A percentile compares a stretch with the other conserved stretches of the same genome.
phyloP scores from a whole-genome alignment of 2,329 filamentous ascomycete genomes.

The Botrytis byssoidea region DNA sequence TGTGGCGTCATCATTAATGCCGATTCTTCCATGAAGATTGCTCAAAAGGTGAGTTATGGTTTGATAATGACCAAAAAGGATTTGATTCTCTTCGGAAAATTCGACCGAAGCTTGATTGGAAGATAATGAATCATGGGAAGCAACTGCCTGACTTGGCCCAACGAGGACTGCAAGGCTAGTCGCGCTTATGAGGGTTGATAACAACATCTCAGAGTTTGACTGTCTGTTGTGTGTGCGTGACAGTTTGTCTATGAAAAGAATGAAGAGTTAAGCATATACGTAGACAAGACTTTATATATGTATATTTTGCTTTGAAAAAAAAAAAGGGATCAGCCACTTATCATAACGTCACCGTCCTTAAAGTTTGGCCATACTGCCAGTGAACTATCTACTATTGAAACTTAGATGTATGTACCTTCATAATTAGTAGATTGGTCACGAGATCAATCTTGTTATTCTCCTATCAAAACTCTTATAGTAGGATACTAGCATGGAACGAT shows the following conservation, averaged over 20 bases:
- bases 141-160: not conserved
- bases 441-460: not conserved
- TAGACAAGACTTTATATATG: not conserved
- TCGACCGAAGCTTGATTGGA: not conserved
- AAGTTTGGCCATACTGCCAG: not conserved
- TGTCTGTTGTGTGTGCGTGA: not conserved
- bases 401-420: no score
- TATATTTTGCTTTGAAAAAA: not conserved
- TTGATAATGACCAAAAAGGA: conserved; percentile 8
- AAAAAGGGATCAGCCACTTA: not conserved
- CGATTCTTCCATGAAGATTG: conserved; percentile 20
- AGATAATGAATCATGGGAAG: not conserved
- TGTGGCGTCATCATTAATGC: conserved; percentile 14
- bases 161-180: not conserved
- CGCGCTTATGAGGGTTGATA: not conserved
- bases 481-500: not conserved
- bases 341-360: not conserved
- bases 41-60: conserved; percentile 10
- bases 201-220: not conserved
- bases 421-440: not conserved
- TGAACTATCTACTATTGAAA: not conserved
- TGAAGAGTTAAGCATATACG: not conserved
- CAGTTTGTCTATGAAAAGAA: not conserved
- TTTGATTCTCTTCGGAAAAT: not conserved
- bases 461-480: not conserved